These are phyloP conservation scores for Trametes cubensis DNA, from an alignment of 768 basidiomycete species.

Conservation along the genomic window DNA sequence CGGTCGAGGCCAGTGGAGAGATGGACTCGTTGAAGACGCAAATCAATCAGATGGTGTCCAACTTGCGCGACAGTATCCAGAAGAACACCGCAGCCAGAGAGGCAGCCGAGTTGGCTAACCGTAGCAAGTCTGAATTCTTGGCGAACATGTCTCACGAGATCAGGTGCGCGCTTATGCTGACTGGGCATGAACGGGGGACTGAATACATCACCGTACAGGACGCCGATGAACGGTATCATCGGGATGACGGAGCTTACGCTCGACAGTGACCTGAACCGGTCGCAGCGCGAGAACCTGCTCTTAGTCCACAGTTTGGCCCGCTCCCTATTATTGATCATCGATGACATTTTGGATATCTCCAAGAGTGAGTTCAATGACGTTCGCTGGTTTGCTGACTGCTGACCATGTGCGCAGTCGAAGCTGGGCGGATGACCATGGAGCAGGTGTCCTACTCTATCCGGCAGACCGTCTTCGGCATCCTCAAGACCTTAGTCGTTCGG, in stretches of 20 bases:
- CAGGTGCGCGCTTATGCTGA: constrained; percentile 51
- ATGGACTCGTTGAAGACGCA: constrained; percentile 99
- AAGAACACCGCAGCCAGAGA: constrained; percentile 98
- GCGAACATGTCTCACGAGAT: constrained; percentile 99
- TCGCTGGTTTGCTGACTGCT: not conserved
- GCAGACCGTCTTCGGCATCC: constrained; percentile 95
- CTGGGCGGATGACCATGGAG: constrained; percentile 99
- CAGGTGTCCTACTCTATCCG: constrained; percentile 97
- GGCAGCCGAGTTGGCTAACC: constrained; percentile 96
- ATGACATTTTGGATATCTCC: constrained; percentile 99
- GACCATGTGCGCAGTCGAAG: constrained; percentile 69
- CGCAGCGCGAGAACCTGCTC: constrained; percentile 92
- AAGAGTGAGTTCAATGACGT: constrained; percentile 76
- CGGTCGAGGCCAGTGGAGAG: constrained; percentile 96
- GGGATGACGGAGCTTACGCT: constrained; percentile 99
- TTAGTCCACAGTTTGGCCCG: constrained; percentile 94
- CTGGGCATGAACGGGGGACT: not conserved
- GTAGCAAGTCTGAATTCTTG: constrained; percentile 96
- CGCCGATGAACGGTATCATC: constrained; percentile 99
- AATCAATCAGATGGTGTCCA: constrained; percentile 99
- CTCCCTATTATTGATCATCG: constrained; percentile 93
- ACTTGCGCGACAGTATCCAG: constrained; percentile 93
- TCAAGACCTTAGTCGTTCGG: constrained; percentile 97
- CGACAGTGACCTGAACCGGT: constrained; percentile 92
- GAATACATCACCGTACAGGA: constrained; percentile 51